Evolutionary conservation across 768 basidiomycete species (phyloP).

Genomic region (Austroboletus festivus): DNA sequence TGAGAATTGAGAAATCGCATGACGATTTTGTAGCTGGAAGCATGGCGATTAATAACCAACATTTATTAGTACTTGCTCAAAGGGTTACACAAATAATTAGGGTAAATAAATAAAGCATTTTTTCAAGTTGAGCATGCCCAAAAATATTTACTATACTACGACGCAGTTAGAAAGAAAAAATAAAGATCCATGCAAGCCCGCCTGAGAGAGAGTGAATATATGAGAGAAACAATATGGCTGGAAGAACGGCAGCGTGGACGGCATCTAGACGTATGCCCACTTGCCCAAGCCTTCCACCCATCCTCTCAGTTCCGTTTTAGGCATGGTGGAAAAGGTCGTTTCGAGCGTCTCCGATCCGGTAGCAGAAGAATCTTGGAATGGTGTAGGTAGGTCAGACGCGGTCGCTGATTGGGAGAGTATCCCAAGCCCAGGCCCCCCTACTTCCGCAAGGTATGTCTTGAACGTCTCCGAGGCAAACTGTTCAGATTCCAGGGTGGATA

Average conservation of each 20-base stretch:
- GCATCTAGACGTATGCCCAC: slow-evolving; percentile 38
- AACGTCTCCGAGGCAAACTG: slow-evolving; percentile 33
- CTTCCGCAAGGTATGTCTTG: slow-evolving; percentile 75
- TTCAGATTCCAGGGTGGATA: slow-evolving; percentile 45
- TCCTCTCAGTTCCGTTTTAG: slow-evolving; percentile 26
- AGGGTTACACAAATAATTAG: too few relatives aligned
- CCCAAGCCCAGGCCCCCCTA: slow-evolving; percentile 92
- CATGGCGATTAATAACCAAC: too few relatives aligned
- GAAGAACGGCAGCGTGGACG: background rate
- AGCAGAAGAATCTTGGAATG: slow-evolving; percentile 7
- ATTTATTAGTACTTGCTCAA: too few relatives aligned
- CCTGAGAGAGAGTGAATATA: too few relatives aligned
- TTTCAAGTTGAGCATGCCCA: too few relatives aligned
- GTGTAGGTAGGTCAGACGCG: slow-evolving; percentile 23
- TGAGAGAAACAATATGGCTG: slow-evolving; percentile 1
- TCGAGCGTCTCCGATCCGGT: slow-evolving; percentile 10
- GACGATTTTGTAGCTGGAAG: too few relatives aligned
- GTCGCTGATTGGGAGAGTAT: slow-evolving; percentile 58
- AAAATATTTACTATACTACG: too few relatives aligned
- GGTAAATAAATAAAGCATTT: too few relatives aligned
- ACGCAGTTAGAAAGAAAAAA: too few relatives aligned
- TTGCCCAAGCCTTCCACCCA: slow-evolving; percentile 38
- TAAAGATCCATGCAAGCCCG: too few relatives aligned
- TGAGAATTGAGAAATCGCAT: too few relatives aligned
- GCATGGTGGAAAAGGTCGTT: slow-evolving; percentile 26